Evolutionary conservation across 345 rosid species (phyloP), one percentile per base, ranked within the genome.

Genomic region (Lenwebbia sp.): DNA sequence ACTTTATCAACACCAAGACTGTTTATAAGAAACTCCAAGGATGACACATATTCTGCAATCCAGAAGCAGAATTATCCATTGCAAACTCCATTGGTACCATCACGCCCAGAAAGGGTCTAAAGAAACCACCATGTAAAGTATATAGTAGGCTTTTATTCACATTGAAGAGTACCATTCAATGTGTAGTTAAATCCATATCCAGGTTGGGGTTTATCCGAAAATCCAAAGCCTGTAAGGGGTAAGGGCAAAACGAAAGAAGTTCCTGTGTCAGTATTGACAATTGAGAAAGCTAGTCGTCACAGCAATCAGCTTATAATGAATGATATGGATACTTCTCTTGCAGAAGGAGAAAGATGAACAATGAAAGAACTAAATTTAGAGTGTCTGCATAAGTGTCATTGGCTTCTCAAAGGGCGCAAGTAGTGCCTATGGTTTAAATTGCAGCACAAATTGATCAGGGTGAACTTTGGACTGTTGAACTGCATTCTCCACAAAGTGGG

Each of bases 181-280:
- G 95, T 93, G 89, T 97, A 95, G 92, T 95, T 93, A 88, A 97
- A 97, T 86, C 99, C 98, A 88, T 97, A 94, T 91, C 92, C 92
- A 13, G 98, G 94, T 90, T 97, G 99, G 87, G 99, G 99, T 89
- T 96, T 97, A 87, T 97, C 98, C n/a, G 99, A 97, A 91, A 97
- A 97, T 41, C 98, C 98, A 88, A 97, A 97, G 83, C 99, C 99
- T 95, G 91, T 41, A 37, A 53, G 56, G 53, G 83, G 85, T 51
- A 75, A 52, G 10, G 83, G 70, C 7, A 28, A 83, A 62, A 60
- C 0, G 55, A 75, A 78, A 78, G 33, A 54, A 54, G 13, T 76
- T 55, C 19, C 47, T 70, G 78, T 21, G 47, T 70, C 47, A 70
- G 44, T 70, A 37, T 70, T 70, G 33, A 56, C 58, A 30, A 54